Evolutionary conservation across 495 filamentous ascomycete species (phyloP), one percentile per base, ranked within the genome.

Genomic region (Xylaria intraflava): DNA sequence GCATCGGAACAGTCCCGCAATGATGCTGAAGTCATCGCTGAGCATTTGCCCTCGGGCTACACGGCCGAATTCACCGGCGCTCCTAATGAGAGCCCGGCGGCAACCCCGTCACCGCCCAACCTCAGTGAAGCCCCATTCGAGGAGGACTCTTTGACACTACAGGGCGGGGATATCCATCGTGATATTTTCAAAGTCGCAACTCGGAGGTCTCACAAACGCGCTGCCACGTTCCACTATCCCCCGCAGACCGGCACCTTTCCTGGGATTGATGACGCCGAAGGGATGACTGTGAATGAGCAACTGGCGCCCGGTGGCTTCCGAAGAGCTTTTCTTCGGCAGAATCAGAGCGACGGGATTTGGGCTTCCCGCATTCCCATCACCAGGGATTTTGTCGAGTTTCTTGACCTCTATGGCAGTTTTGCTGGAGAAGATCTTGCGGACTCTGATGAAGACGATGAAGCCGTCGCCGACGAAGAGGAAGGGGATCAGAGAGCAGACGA

Each of bases 401-500:
- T 88, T 10, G 81, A 85, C 41, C 65, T 87, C 6, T 88, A 87
- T 62, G 84, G 84, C 0, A 78, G 75, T 44, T 88, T 88, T 62
- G 85, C 85, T 0, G 85, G 84, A 6, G 85, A 88, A 59, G 84
- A 87, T 52, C 73, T 88, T 11, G 78, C 69, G 3, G 85, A 87
- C 41, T 78, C 80, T 0, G 82, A 84, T 47, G 78, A 83, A 33
- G 83, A 86, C 46, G 78, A 83, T 35, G 83, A 86, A 45, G 75
- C 71, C 19, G 65, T 75, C 14, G 49, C 65, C 0, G 71, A 67
- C 9, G 77, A 72, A 19, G 78, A 72, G 16, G 69, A 67, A 22
- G 62, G 57, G 35, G 69, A 69, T n/a, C 62, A 61, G 30, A 62
- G 61, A 16, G 70, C 69, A 30, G 68, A 69, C 22, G 61, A 59